Base-by-base conservation (phyloP, 2,329 filamentous ascomycete species). In the Ophiostoma sp. region DNA sequence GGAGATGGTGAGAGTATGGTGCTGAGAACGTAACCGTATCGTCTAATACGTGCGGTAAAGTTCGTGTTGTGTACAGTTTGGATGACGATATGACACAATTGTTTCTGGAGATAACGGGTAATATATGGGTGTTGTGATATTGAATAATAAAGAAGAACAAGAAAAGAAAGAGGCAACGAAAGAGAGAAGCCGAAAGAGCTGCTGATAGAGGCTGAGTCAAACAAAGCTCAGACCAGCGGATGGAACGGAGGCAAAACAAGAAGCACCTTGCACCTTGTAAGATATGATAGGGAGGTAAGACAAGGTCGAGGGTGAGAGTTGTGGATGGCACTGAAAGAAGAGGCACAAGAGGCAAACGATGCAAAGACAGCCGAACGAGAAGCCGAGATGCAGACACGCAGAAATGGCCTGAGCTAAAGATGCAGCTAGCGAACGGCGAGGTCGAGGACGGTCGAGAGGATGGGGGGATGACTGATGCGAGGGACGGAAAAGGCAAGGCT, bases 171-270 rank as follows among this genome's bases (percentile, higher is more conserved):
- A 49, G 12, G 14, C 12, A 49, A 49, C 5, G 14, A n/a, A 58
- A 11, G 38, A 14, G 55, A 58, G 12, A 62, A 62, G 38, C 8
- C 3, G 27, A 18, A 62, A 7, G 7, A 38, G 38, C 55, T 6
- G 58, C 38, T 41, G 58, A 62, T 40, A 42, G 18, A 63, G 60
- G 60, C 60, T 41, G 60, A 63, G 60, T 42, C 60, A 42, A 63
- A 44, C 60, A 63, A 45, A 68, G 67, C 62, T 52, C 67, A 65
- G 67, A 49, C 49, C 66, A 49, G 65, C 18, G 65, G 44, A 47
- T 40, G 49, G 65, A 68, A 68, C 67, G 55, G 63, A 65, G 63
- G 63, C 64, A 65, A 65, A 62, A 65, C 64, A 65, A 44, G 40
- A 55, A 14, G 8, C 47, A 52, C 9, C 62, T 65, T 27, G 27